Conservation (phyloP, 2,329 filamentous ascomycete species). For the Pseudopyrenochaeta lycopersici region DNA sequence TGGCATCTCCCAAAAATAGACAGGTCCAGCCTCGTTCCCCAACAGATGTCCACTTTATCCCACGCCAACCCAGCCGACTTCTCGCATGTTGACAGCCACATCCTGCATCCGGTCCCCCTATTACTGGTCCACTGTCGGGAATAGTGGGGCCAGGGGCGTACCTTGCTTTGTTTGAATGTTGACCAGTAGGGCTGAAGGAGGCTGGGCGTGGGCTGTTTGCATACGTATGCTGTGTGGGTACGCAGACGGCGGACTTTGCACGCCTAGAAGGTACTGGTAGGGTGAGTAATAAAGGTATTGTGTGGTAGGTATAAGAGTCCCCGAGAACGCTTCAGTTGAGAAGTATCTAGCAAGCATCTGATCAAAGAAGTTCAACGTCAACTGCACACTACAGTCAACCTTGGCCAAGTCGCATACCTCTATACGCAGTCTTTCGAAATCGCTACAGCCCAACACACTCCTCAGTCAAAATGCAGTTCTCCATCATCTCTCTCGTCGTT, state of each 20-base stretch:
- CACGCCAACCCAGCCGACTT: not conserved
- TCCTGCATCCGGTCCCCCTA: not conserved
- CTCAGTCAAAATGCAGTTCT: conserved; percentile 41
- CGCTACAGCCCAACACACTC: conserved; percentile 6
- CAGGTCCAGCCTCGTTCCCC: not conserved
- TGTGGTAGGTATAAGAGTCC: conserved; percentile 1
- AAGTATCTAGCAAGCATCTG: not conserved
- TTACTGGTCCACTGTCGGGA: not conserved
- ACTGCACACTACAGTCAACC: not conserved
- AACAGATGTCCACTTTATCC: not conserved
- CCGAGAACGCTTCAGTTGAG: not conserved
- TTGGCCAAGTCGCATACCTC: no score
- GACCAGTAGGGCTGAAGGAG: not conserved
- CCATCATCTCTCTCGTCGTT: conserved; percentile 30
- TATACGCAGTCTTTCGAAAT: no score
- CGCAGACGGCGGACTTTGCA: not conserved
- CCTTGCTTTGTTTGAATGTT: not conserved
- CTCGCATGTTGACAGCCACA: not conserved
- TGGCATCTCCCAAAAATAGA: not conserved
- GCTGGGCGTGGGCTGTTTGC: conserved; percentile 6
- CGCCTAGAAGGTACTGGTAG: not conserved
- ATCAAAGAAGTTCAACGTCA: not conserved
- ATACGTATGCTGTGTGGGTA: conserved; percentile 2
- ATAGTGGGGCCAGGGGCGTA: not conserved
- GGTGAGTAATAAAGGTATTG: not conserved